These are phyloP conservation scores for Plantago ovata DNA, from an alignment of 257 asterid species.

Conservation along the genomic window DNA sequence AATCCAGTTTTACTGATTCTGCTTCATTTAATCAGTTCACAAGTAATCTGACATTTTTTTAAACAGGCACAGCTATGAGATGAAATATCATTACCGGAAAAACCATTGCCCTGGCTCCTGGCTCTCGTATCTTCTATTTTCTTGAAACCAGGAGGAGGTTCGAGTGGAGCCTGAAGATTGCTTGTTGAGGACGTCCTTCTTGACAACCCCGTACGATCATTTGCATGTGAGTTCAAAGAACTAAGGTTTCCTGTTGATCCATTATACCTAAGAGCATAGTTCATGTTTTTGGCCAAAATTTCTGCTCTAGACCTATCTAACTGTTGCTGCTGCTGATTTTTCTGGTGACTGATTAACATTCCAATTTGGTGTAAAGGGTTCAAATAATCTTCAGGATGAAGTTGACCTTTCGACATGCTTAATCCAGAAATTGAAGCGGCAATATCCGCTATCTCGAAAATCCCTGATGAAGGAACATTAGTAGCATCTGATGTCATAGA, in stretches of 20 bases:
- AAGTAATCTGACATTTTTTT: too few species aligned
- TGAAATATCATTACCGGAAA: slow-evolving; percentile 24
- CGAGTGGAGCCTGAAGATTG: slow-evolving; percentile 47
- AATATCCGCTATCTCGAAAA: slow-evolving; percentile 44
- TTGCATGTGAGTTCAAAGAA: slow-evolving; percentile 24
- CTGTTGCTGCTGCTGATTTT: slow-evolving; percentile 34
- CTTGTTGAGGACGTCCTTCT: slow-evolving; percentile 53
- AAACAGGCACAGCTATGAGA: slow-evolving; percentile 2
- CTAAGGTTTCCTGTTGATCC: slow-evolving; percentile 24
- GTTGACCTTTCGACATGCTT: slow-evolving; percentile 35
- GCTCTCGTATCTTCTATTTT: slow-evolving; percentile 34
- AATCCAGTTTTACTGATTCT: too few species aligned
- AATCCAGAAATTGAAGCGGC: slow-evolving; percentile 49
- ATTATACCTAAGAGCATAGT: slow-evolving; percentile 35
- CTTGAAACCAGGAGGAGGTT: slow-evolving; percentile 32
- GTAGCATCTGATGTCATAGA: slow-evolving; percentile 25
- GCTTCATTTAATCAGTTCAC: too few species aligned
- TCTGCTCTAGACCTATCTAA: slow-evolving; percentile 39
- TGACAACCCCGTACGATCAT: slow-evolving; percentile 39
- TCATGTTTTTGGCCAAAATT: slow-evolving; percentile 29
- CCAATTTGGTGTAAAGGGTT: slow-evolving; percentile 39
- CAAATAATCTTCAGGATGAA: slow-evolving; percentile 28
- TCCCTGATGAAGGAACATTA: slow-evolving; percentile 36
- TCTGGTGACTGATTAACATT: slow-evolving; percentile 25
- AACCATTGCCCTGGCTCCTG: slow-evolving; percentile 28